These are phyloP conservation scores for Cyberlindnera petersonii DNA, from an alignment of 805 yeast genomes.

Conservation along the genomic window DNA sequence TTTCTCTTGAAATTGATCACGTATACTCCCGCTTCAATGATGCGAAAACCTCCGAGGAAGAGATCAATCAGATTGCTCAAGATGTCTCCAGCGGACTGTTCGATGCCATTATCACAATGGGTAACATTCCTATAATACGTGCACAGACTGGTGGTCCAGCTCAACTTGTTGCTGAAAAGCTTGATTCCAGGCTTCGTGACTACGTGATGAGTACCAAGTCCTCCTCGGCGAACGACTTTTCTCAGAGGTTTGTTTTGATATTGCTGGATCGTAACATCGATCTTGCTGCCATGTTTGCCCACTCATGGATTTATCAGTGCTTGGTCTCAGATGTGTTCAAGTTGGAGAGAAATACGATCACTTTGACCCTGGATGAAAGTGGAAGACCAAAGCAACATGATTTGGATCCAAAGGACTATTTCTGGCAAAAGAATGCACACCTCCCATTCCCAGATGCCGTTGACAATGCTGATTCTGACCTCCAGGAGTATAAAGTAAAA, in stretches of 20 bases:
- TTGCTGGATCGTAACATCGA: conserved; percentile 87
- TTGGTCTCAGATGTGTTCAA: conserved; percentile 90
- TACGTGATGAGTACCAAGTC: conserved; percentile 64
- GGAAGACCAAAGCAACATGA: conserved; percentile 60
- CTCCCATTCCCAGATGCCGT: conserved; percentile 99
- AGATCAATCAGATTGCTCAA: conserved; percentile 65
- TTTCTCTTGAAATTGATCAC: conserved; percentile 65
- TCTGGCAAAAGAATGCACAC: conserved; percentile 81
- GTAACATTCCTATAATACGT: conserved; percentile 83
- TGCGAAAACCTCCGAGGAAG: conserved; percentile 70
- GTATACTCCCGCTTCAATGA: conserved; percentile 68
- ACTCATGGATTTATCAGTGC: conserved; percentile 97
- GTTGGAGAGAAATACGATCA: conserved; percentile 77
- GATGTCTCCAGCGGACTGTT: conserved; percentile 75
- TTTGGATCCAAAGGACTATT: conserved; percentile 88
- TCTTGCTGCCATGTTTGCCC: conserved; percentile 89
- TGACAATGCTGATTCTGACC: conserved; percentile 85
- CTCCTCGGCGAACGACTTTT: conserved; percentile 22
- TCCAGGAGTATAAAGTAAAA: conserved; percentile 76
- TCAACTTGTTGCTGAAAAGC: conserved; percentile 82
- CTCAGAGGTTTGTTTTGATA: conserved; percentile 71
- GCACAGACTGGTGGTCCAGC: conserved; percentile 94
- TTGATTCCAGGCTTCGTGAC: conserved; percentile 82
- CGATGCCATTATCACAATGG: conserved; percentile 72
- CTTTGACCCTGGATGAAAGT: conserved; percentile 47